A percentile compares a stretch with the other conserved stretches of the same genome.
These are phyloP conservation scores for Syzygium oleosum DNA, from an alignment of 345 rosid genomes.

Conservation along the genomic window DNA sequence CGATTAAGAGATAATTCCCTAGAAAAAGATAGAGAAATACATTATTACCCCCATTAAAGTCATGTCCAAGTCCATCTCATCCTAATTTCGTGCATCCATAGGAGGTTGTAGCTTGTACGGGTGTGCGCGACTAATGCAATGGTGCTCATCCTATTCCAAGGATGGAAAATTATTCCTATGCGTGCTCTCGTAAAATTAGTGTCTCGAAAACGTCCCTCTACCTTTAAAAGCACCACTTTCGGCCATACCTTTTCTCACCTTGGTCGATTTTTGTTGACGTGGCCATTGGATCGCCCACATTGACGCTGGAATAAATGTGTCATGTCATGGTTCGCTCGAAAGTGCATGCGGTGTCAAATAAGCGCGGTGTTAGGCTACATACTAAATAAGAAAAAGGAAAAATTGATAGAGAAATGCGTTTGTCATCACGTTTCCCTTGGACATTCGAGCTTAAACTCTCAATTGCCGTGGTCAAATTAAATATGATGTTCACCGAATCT, in stretches of 20 bases:
- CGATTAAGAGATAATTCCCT: neutral
- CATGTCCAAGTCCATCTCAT: neutral
- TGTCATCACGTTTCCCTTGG: neutral
- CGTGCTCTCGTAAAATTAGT: neutral
- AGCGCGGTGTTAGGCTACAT: fast-evolving
- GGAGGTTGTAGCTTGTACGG: neutral
- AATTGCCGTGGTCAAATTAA: neutral
- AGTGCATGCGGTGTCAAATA: fast-evolving
- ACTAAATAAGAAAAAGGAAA: neutral
- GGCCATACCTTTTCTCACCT: fast-evolving
- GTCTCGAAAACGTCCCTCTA: neutral
- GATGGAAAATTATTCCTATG: neutral
- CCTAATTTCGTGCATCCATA: neutral
- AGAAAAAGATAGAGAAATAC: neutral
- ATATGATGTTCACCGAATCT: neutral
- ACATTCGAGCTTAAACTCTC: neutral
- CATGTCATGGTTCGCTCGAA: too few relatives aligned
- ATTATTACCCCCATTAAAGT: neutral
- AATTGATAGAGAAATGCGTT: neutral
- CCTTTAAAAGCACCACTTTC: neutral
- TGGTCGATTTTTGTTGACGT: neutral
- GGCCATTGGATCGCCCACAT: fast-evolving
- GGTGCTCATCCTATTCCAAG: neutral
- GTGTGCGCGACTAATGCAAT: neutral
- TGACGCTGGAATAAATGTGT: too few relatives aligned